Evolutionary conservation across 164 flowering plant genomes (phyloP).

Genomic region (Macadamia integrifolia): DNA sequence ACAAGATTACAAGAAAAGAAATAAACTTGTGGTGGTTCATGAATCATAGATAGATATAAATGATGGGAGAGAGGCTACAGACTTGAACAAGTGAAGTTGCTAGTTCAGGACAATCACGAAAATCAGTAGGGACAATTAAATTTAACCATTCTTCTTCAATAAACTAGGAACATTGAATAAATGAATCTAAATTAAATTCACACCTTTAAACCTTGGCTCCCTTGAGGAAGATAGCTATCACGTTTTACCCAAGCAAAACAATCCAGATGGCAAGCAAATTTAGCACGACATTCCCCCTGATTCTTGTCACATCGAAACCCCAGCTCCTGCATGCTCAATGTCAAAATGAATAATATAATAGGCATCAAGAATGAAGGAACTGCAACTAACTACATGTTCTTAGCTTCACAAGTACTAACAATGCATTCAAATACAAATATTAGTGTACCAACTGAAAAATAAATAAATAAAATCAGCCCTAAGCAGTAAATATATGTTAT

Average conservation of each 20-base stretch:
- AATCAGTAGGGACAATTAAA: not conserved
- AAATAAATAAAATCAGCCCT: not conserved
- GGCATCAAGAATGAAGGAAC: not conserved
- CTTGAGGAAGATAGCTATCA: constrained; percentile 99
- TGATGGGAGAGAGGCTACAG: no score
- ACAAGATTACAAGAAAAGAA: not conserved
- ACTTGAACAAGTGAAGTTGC: no score
- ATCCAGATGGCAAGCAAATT: constrained; percentile 97
- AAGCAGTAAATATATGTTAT: not conserved
- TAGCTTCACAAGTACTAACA: not conserved
- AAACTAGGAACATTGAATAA: not conserved
- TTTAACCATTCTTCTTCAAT: not conserved
- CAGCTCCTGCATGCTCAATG: constrained; percentile 54
- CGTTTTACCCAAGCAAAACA: constrained; percentile 99
- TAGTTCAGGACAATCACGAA: not conserved
- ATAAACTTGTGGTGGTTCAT: no score
- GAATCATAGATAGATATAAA: no score
- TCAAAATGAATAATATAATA: not conserved
- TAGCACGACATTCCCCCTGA: constrained; percentile 97
- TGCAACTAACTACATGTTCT: not conserved
- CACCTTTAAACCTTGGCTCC: constrained; percentile 98
- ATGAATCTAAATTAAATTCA: not conserved
- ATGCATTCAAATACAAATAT: not conserved
- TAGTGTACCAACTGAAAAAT: not conserved
- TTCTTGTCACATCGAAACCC: constrained; percentile 88